A percentile compares a stretch with the other conserved stretches of the same genome.
Evolutionary conservation across 495 filamentous ascomycete genomes (phyloP).

Genomic region (Penicillium roqueforti): DNA sequence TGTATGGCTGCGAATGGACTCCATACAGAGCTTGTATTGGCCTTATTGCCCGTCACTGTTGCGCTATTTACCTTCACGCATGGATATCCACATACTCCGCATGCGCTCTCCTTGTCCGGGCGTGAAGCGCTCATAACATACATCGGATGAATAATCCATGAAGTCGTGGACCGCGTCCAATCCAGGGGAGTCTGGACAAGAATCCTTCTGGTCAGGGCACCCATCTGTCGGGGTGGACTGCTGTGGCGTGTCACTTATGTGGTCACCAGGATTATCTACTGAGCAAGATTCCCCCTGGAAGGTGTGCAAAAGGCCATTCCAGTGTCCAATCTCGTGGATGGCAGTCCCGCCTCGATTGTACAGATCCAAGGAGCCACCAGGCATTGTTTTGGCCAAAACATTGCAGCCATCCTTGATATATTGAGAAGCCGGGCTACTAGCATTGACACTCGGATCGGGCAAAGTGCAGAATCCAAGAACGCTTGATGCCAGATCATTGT

Average conservation of each 20-base stretch:
- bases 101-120: constrained; percentile 42
- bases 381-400: constrained; percentile 49
- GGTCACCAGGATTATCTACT: constrained; percentile 42
- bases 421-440: constrained; percentile 28
- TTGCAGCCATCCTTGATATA: constrained; percentile 53
- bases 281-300: constrained; percentile 51
- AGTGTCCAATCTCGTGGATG: constrained; percentile 57
- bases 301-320: constrained; percentile 55
- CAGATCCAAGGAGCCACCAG: constrained; percentile 37
- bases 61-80: constrained; percentile 39
- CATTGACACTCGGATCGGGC: constrained; percentile 37
- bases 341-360: constrained; percentile 50
- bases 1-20: not conserved
- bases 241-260: constrained; percentile 50
- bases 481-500: constrained; percentile 26
- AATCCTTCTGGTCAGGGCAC: constrained; percentile 46
- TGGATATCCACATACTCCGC: constrained; percentile 43
- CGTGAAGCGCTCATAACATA: constrained; percentile 48
- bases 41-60: not conserved
- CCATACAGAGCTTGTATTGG: not conserved
- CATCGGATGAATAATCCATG: constrained; percentile 56
- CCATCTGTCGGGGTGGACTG: constrained; percentile 47
- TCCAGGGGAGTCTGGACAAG: constrained; percentile 43
- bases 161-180: constrained; percentile 50
- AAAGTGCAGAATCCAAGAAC: constrained; percentile 50